These are phyloP conservation scores for Anacardium occidentale DNA, from an alignment of 345 rosid genomes.

Conservation along the genomic window DNA sequence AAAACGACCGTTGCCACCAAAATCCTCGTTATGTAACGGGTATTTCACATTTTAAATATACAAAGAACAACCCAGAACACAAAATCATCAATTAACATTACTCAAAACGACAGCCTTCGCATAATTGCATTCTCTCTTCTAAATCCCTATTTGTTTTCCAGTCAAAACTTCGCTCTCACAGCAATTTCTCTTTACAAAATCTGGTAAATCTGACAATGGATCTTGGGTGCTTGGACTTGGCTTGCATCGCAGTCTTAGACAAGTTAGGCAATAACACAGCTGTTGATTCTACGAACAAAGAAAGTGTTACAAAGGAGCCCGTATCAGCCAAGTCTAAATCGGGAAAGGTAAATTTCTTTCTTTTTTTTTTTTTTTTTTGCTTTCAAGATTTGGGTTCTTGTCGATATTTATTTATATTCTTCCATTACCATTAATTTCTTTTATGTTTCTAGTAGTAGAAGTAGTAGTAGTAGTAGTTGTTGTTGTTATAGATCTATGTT, in stretches of 20 bases:
- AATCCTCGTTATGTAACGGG: slow-evolving; percentile 29
- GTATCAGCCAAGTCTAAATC: too few species aligned
- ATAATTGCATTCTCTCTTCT: not conserved
- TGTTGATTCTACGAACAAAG: too few species aligned
- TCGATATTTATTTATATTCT: not conserved
- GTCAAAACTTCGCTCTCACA: not conserved
- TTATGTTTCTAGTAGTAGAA: too few species aligned
- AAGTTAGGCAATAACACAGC: too few species aligned
- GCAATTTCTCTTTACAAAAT: not conserved
- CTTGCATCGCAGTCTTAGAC: slow-evolving; percentile 45
- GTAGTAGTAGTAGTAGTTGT: too few species aligned
- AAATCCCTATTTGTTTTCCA: not conserved
- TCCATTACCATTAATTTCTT: not conserved
- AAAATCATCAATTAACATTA: too few species aligned
- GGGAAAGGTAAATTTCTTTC: too few species aligned
- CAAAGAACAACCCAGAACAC: too few species aligned
- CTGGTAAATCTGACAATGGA: slow-evolving; percentile 41
- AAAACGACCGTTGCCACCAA: slow-evolving; percentile 27
- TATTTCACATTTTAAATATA: slow-evolving; percentile 20
- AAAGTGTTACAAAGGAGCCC: too few species aligned
- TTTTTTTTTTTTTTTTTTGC: too few species aligned
- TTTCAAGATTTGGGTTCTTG: slow-evolving; percentile 13
- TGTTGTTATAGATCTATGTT: not conserved
- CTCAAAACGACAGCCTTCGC: not conserved
- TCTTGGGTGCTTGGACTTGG: slow-evolving; percentile 68